Base-by-base conservation (phyloP, 306 rosid genomes). In the Quercus agrifolia region DNA sequence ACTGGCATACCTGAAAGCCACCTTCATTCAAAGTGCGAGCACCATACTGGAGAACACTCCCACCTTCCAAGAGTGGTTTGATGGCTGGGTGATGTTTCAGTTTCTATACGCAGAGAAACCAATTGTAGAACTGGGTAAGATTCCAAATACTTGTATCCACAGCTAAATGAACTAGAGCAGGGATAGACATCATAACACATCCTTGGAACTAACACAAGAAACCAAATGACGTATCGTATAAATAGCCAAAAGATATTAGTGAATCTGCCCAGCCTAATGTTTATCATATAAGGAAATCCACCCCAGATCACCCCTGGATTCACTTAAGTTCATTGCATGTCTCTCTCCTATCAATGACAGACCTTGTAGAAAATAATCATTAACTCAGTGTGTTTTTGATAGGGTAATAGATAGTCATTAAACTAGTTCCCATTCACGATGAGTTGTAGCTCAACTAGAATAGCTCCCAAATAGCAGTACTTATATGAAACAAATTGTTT, bases 11-110 rank as follows among this genome's bases (percentile, higher is more conserved):
- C 99, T 94, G 99, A 83, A 91, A 85, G 83, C 99, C 99, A 63
- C 98, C 98, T 82, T 95, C 99, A 84, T 95, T 95, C 84, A 95
- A 89, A 35, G 92, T 87, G 82, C 99, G 98, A 85, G 99, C 98
- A 46, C 99, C 98, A 80, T 91, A 92, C 85, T 95, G 97, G 79
- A 95, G 82, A 80, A 90, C 93, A 70, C 92, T 86, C 78, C 99
- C 99, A 57, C 98, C 96, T 81, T 92, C 91, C 82, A 95, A 83
- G 70, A 91, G 75, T 75, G 86, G 85, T 83, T 84, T 87, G 88
- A 95, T 91, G 79, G 91, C 91, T 83, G 98, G 96, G 73, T 95
- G 99, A 78, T 85, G 97, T 78, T 95, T 95, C 46, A 95, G 80
- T 91, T 90, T 95, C 99, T 94, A 76, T 31, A 33, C 64, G 64